A percentile compares a stretch with the other conserved stretches of the same genome.
These are phyloP conservation scores for Balakata baccata DNA, from an alignment of 345 rosid species.

Conservation along the genomic window DNA sequence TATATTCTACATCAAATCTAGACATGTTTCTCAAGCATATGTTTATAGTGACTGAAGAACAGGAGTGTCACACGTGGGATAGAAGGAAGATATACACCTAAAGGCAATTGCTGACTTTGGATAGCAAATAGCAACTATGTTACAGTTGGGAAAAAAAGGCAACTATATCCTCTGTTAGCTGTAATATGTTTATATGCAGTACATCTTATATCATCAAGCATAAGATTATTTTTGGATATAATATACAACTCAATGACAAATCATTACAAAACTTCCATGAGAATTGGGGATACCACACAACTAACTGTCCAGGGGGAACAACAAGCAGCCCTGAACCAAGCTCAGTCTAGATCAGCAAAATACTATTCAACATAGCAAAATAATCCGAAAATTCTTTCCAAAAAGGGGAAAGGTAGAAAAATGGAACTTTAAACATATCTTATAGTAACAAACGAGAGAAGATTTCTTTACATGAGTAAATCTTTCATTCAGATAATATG, in stretches of 20 bases:
- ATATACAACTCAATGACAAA: neutral
- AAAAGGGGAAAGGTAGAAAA: neutral
- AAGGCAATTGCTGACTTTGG: neutral
- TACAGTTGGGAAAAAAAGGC: too few relatives aligned
- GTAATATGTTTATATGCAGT: neutral
- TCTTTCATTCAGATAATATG: neutral
- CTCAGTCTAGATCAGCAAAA: neutral
- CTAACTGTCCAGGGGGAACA: neutral
- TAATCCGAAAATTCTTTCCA: neutral
- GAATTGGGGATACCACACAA: neutral
- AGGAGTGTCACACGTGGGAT: too few relatives aligned
- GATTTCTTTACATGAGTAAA: neutral
- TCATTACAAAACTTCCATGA: neutral
- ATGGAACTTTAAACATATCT: neutral
- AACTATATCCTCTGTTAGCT: neutral
- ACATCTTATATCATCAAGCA: neutral
- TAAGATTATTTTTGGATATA: neutral
- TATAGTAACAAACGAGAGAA: neutral
- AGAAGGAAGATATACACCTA: neutral
- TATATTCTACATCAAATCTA: too few relatives aligned
- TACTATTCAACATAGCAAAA: neutral
- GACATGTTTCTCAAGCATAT: too few relatives aligned
- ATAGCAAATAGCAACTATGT: neutral
- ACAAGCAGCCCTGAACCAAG: constrained; percentile 1
- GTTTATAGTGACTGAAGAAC: neutral